Evolutionary conservation across 75 land plant species (phyloP).

Genomic region (Picea sitchensis): DNA sequence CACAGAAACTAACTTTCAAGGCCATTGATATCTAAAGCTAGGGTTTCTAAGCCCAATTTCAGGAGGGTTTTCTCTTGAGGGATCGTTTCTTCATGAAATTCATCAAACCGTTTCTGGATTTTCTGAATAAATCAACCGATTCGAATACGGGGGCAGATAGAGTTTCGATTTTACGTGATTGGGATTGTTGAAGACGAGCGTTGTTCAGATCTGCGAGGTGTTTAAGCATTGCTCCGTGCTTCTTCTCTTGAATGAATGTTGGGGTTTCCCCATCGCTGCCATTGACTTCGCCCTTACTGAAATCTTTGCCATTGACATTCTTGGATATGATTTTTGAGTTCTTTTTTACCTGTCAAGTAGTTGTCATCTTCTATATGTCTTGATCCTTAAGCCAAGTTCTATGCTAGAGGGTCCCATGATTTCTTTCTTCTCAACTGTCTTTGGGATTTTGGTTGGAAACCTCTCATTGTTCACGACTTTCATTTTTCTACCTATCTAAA

Average conservation of each 20-base stretch:
- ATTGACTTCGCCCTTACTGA: background rate
- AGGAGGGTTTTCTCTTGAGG: constrained; percentile 8
- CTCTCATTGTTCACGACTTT: too few relatives aligned
- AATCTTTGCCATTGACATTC: background rate
- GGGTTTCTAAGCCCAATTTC: constrained; percentile 41
- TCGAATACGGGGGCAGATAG: constrained; percentile 26
- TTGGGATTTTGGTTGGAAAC: too few relatives aligned
- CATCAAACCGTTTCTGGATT: constrained; percentile 28
- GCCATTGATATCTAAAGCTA: constrained; percentile 36
- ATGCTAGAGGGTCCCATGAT: too few relatives aligned
- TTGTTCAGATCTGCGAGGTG: constrained; percentile 39
- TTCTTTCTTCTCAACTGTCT: too few relatives aligned
- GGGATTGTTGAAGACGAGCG: constrained; percentile 19
- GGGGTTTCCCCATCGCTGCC: constrained; percentile 9
- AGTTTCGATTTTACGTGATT: constrained; percentile 23
- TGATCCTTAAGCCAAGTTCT: too few relatives aligned
- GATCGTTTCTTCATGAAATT: background rate
- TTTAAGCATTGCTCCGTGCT: constrained; percentile 39
- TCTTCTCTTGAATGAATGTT: constrained; percentile 21
- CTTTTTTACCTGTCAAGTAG: too few relatives aligned
- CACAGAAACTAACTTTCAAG: constrained; percentile 72
- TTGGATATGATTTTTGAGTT: too few relatives aligned
- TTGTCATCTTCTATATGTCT: too few relatives aligned
- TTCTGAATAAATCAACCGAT: constrained; percentile 50
- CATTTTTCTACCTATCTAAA: too few relatives aligned